Evolutionary conservation across 2,329 filamentous ascomycete species (phyloP).

Genomic region (Chaetomium strumarium): DNA sequence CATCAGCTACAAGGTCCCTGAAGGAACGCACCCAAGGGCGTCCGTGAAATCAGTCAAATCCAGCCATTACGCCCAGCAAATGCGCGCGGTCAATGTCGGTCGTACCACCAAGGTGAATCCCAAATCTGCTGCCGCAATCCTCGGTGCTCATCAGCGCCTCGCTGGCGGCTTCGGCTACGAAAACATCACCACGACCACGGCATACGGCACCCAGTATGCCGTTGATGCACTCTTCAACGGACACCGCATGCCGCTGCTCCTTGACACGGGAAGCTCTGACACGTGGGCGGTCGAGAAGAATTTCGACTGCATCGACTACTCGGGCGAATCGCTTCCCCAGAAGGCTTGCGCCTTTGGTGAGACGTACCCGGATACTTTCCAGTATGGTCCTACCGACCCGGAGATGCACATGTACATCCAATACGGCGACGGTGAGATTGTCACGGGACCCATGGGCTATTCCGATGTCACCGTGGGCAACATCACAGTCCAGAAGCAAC

Average conservation of each 20-base stretch:
- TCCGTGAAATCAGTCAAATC: conserved; percentile 1
- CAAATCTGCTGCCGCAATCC: conserved; percentile 26
- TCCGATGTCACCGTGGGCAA: conserved; percentile 43
- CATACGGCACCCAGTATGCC: conserved; percentile 31
- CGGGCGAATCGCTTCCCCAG: conserved; percentile 28
- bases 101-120: conserved; percentile 14
- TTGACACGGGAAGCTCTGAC: conserved; percentile 49
- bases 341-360: conserved; percentile 38
- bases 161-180: conserved; percentile 26
- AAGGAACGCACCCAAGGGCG: conserved; percentile 11
- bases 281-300: conserved; percentile 41
- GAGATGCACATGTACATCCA: conserved; percentile 41
- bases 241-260: conserved; percentile 30
- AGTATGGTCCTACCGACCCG: conserved; percentile 32
- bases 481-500: conserved; percentile 39
- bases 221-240: conserved; percentile 27
- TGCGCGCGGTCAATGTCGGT: conserved; percentile 11
- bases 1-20: conserved; percentile 19
- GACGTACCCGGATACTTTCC: conserved; percentile 35
- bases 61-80: conserved; percentile 15
- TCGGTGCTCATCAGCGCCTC: conserved; percentile 28
- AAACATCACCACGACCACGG: conserved; percentile 31
- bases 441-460: conserved; percentile 42
- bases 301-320: conserved; percentile 38
- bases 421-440: conserved; percentile 45